These are phyloP conservation scores for Oryza officinalis DNA, from an alignment of 176 grass and related monocot species.

Conservation along the genomic window DNA sequence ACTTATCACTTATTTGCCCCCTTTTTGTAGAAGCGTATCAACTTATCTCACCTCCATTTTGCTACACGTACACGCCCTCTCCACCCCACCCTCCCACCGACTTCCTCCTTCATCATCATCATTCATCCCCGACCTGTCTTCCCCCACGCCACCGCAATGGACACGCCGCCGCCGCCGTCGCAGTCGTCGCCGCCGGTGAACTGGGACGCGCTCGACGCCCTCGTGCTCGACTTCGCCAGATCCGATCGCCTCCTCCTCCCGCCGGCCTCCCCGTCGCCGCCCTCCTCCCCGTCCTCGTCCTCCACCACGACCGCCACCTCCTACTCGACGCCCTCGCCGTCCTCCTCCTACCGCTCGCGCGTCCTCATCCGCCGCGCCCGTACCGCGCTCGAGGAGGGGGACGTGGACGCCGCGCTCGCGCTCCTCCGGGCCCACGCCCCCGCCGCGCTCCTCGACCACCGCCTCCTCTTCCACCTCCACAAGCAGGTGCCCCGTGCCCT, in stretches of 20 bases:
- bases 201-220: slow-evolving; percentile 69
- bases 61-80: slow-evolving; percentile 18
- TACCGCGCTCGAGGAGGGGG: slow-evolving; percentile 64
- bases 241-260: slow-evolving; percentile 62
- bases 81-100: slow-evolving; percentile 5
- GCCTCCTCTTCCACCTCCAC: slow-evolving; percentile 88
- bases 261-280: slow-evolving; percentile 35
- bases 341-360: slow-evolving; percentile 54
- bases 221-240: slow-evolving; percentile 70
- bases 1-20: too few relatives aligned
- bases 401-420: slow-evolving; percentile 73
- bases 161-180: background rate
- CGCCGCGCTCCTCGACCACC: slow-evolving; percentile 70
- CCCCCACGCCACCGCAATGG: slow-evolving; percentile 41
- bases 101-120: slow-evolving; percentile 1
- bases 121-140: background rate
- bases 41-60: slow-evolving; percentile 6
- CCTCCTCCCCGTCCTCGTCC: slow-evolving; percentile 47
- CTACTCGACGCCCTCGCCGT: slow-evolving; percentile 39
- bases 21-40: too few relatives aligned
- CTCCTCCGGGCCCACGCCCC: slow-evolving; percentile 71
- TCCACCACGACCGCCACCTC: slow-evolving; percentile 40
- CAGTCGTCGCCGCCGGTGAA: slow-evolving; percentile 42
- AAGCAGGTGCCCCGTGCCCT: slow-evolving; percentile 63
- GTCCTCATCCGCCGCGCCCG: slow-evolving; percentile 61